Evolutionary conservation across 202 grass and related monocot genomes (phyloP), one percentile per base, ranked within the genome.

Genomic region (Zizania palustris): DNA sequence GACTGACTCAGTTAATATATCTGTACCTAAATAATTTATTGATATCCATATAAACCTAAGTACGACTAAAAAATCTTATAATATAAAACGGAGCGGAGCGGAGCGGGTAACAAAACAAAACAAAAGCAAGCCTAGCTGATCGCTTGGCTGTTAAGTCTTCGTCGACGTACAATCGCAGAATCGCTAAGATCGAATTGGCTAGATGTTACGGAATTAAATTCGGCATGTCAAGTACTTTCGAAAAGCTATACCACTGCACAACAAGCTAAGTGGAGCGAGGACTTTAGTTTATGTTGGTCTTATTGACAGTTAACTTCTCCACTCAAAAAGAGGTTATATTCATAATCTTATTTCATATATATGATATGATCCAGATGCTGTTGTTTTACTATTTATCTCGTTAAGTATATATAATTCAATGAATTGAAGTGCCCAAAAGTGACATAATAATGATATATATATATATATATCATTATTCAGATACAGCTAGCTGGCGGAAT

Each of bases 301-400:
- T 55, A 55, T 55, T 55, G 2, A 7, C 19, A 55, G n/a, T n/a
- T n/a, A n/a, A 20, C 3, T 3, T 55, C n/a, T 20, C n/a, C 19
- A 55, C 9, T 55, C 28, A 55, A 19, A 55, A 51, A 51, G 15
- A 14, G n/a, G 42, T 13, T 48, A 14, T 9, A 4, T 37, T 18
- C 46, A 53, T 53, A 53, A 53, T 70, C 51, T 70, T 14, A 9
- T 68, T 71, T 53, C 28, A 18, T 69, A 1, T 14, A 9, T 68
- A 54, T 53, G 14, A 18, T 69, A 1, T 39, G 34, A 51, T 7
- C 3, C 2, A 3, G 34, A 21, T 46, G 7, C 10, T 15, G 28
- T 50, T 70, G 11, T 70, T 48, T 37, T 70, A n/a, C 8, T 70
- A 7, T 51, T 14, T 36, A 50, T 51, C 0, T 54, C 9, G 41